Conservation (phyloP, 257 asterid genomes). For the Misopates orontium region DNA sequence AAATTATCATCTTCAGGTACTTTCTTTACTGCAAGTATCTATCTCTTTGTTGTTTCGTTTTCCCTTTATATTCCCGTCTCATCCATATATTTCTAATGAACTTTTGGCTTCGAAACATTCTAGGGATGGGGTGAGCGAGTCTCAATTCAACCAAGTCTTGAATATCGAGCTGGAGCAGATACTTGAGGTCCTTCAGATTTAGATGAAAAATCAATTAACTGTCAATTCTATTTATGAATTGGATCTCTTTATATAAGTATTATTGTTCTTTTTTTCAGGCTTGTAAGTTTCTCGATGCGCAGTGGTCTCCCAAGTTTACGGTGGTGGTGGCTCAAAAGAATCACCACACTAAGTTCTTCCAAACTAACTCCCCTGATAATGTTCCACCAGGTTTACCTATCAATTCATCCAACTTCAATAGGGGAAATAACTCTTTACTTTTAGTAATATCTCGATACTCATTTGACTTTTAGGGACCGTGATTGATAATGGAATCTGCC, state of each 20-base stretch:
- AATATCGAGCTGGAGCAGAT: constrained; percentile 71
- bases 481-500: constrained; percentile 61
- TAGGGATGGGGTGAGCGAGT: constrained; percentile 82
- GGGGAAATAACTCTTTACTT: background rate
- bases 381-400: constrained; percentile 61
- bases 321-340: constrained; percentile 71
- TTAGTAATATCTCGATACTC: background rate
- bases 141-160: constrained; percentile 73
- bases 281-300: constrained; percentile 51
- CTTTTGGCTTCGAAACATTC: background rate
- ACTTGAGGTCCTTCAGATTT: constrained; percentile 36
- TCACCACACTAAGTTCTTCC: constrained; percentile 75
- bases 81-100: too few species aligned
- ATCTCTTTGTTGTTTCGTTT: background rate
- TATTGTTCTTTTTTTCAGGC: constrained; percentile 41
- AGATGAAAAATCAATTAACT: background rate
- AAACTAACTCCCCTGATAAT: constrained; percentile 43
- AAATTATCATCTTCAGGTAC: constrained; percentile 71
- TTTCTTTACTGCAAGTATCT: too few species aligned
- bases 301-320: constrained; percentile 61
- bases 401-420: background rate
- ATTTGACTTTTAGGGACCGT: constrained; percentile 55
- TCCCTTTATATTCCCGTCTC: background rate
- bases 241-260: background rate
- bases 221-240: background rate